phyloP scores from a whole-genome alignment of 192 early-diverging fungal genomes.

The Entrophospora sp. region DNA sequence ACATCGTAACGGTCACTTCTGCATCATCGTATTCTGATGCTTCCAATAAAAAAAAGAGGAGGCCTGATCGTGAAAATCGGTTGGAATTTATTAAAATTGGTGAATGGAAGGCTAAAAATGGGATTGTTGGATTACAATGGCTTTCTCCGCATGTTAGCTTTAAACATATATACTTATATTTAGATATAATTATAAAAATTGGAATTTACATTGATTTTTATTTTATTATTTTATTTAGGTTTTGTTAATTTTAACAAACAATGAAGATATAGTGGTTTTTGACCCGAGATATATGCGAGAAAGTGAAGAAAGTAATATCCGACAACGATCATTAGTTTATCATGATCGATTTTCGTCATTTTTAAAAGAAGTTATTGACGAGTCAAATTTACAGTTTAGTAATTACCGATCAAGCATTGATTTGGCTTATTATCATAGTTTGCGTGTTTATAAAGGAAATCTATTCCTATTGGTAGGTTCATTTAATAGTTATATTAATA shows the following conservation, averaged over 20 bases:
- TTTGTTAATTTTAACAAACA: conserved; percentile 44
- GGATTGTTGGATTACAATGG: conserved; percentile 55
- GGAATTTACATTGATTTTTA: background rate
- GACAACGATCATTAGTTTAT: conserved; percentile 43
- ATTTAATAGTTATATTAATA: background rate
- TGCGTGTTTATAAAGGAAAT: conserved; percentile 46
- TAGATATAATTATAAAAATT: background rate
- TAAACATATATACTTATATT: background rate
- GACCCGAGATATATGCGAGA: conserved; percentile 44
- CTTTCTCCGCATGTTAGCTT: conserved; percentile 44
- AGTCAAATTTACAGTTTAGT: conserved; percentile 6
- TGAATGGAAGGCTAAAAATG: conserved; percentile 42
- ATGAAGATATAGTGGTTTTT: conserved; percentile 50
- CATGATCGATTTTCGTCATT: conserved; percentile 41
- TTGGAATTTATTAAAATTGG: conserved; percentile 42
- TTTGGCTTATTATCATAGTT: conserved; percentile 48
- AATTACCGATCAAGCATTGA: conserved; percentile 14
- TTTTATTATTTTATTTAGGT: conserved; percentile 28
- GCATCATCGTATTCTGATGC: background rate
- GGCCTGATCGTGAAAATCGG: conserved; percentile 23
- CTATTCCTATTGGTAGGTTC: conserved; percentile 47
- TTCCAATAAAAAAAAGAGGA: background rate
- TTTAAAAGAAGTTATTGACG: conserved; percentile 33
- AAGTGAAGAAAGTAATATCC: conserved; percentile 38
- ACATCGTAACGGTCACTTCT: conserved; percentile 37